A percentile compares a stretch with the other conserved stretches of the same genome.
Evolutionary conservation across 441 rosid genomes (phyloP).

Genomic region (Mallotus japonicus): DNA sequence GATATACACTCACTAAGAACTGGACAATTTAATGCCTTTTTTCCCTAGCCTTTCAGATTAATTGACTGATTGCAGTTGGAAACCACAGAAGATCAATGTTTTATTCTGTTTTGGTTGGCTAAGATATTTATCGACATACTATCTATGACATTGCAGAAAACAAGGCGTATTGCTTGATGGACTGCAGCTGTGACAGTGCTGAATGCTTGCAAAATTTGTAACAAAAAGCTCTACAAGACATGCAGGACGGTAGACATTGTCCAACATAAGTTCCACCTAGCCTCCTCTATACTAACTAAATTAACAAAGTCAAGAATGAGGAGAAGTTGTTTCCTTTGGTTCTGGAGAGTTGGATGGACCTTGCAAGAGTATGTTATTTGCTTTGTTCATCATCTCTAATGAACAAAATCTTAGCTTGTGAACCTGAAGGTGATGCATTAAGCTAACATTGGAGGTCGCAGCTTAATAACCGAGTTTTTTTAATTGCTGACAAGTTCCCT

Average conservation of each 20-base stretch:
- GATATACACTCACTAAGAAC: background rate
- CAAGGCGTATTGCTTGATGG: background rate
- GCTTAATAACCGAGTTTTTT: background rate
- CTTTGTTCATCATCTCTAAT: background rate
- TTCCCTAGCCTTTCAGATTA: background rate
- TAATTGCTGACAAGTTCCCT: background rate
- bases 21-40: background rate
- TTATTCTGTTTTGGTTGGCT: background rate
- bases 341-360: background rate
- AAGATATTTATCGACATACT: background rate
- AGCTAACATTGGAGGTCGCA: background rate
- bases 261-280: background rate
- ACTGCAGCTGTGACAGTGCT: background rate
- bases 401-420: background rate
- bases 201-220: slow-evolving; percentile 7
- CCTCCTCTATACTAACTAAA: background rate
- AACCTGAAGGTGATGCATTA: background rate
- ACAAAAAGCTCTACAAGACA: background rate
- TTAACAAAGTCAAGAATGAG: background rate
- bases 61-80: background rate
- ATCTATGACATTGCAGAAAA: slow-evolving; percentile 15
- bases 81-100: background rate
- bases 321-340: background rate
- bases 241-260: background rate
- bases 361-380: slow-evolving; percentile 2